These are phyloP conservation scores for Ajuga chamaepitys DNA, from an alignment of 257 asterid species.

Conservation along the genomic window DNA sequence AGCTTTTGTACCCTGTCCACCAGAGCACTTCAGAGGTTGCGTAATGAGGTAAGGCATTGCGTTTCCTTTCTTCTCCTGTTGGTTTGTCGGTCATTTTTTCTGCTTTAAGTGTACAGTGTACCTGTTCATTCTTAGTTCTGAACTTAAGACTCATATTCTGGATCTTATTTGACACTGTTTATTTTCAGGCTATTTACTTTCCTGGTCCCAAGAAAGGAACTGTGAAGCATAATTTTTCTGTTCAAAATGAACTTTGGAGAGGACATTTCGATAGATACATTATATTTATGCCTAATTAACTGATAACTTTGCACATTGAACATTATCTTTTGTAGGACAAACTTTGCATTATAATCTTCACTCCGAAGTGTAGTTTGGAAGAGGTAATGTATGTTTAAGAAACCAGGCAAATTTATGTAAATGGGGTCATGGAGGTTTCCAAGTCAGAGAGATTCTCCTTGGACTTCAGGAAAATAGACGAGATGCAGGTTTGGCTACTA, in stretches of 20 bases:
- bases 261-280: background rate
- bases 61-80: background rate
- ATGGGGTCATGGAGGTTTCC: too few relatives aligned
- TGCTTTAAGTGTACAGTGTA: background rate
- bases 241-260: background rate
- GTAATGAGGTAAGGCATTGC: conserved; percentile 28
- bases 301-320: background rate
- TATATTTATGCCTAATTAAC: background rate
- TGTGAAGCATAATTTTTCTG: background rate
- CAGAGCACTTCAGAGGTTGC: conserved; percentile 51
- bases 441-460: too few relatives aligned
- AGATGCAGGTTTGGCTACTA: too few relatives aligned
- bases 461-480: too few relatives aligned
- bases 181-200: too few relatives aligned
- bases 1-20: conserved; percentile 53
- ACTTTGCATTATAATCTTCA: background rate
- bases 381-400: too few relatives aligned
- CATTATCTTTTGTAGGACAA: background rate
- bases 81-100: background rate
- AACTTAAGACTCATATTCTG: background rate
- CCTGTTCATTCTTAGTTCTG: background rate
- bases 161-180: background rate
- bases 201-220: background rate
- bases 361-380: background rate
- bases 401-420: background rate